These are phyloP conservation scores for Colletotrichum tabaci DNA, from an alignment of 2,329 filamentous ascomycete genomes.

Conservation along the genomic window DNA sequence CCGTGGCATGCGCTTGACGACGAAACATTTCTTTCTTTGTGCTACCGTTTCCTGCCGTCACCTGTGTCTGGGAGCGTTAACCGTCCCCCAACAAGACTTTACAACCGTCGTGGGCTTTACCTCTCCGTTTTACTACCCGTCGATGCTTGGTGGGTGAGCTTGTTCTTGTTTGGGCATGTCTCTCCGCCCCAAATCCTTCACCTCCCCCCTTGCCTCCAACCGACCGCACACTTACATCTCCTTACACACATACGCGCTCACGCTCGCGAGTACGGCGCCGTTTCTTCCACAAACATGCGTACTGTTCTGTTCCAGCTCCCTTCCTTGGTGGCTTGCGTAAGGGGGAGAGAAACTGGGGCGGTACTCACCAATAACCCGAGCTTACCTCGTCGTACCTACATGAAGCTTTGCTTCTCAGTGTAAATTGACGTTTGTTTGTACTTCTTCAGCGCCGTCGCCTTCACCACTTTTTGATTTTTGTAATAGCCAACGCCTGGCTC, in stretches of 20 bases:
- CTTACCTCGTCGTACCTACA: conserved; percentile 1
- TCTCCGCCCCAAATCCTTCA: conserved; percentile 10
- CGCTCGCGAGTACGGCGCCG: conserved; percentile 3
- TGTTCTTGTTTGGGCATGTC: conserved; percentile 5
- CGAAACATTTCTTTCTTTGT: conserved; percentile 27
- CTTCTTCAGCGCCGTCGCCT: conserved; percentile 19
- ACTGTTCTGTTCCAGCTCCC: background rate
- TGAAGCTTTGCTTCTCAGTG: conserved; percentile 1
- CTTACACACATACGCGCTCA: background rate
- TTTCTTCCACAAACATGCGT: conserved; percentile 14
- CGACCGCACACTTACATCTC: background rate
- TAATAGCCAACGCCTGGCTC: conserved; percentile 14
- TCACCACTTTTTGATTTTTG: background rate
- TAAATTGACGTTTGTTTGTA: background rate
- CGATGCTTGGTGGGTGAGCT: background rate
- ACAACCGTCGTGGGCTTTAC: background rate
- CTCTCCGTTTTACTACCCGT: background rate
- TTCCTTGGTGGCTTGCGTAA: conserved; percentile 24
- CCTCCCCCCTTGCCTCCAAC: conserved; percentile 24
- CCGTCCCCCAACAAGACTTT: background rate
- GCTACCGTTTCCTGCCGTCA: conserved; percentile 32
- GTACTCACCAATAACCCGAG: background rate
- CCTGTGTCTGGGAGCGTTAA: conserved; percentile 21
- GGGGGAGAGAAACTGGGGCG: background rate
- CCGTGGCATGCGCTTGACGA: conserved; percentile 35